Percentiles rank a stretch among this genome's conserved stretches.
Evolutionary conservation across 768 basidiomycete genomes (phyloP).

Genomic region (Cyathus striatus): DNA sequence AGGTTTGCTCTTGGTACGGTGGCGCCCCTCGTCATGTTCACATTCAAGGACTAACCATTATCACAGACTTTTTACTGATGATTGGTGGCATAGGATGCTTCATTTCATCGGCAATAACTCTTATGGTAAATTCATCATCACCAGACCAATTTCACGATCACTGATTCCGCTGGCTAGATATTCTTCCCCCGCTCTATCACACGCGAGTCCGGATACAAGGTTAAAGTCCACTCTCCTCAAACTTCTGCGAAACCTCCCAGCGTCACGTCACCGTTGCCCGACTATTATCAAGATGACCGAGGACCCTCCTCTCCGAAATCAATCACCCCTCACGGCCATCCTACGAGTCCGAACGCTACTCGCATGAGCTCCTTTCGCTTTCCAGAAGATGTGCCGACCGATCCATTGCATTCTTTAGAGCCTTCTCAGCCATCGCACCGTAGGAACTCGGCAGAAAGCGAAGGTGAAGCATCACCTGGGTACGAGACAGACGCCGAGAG

Average conservation of each 20-base stretch:
- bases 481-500: slow-evolving; percentile 34
- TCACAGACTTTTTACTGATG: slow-evolving; percentile 64
- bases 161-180: slow-evolving; percentile 34
- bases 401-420: neutral
- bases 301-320: slow-evolving; percentile 8
- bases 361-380: slow-evolving; percentile 18
- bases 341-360: slow-evolving; percentile 6
- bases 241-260: slow-evolving; percentile 19
- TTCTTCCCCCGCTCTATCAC: slow-evolving; percentile 77
- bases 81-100: slow-evolving; percentile 70
- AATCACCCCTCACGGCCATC: slow-evolving; percentile 4
- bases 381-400: slow-evolving; percentile 10
- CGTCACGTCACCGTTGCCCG: slow-evolving; percentile 19
- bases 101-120: slow-evolving; percentile 74
- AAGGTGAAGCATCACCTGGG: slow-evolving; percentile 29
- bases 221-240: slow-evolving; percentile 26
- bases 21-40: too few species aligned
- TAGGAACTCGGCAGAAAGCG: slow-evolving; percentile 19
- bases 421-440: slow-evolving; percentile 2
- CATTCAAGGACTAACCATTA: too few species aligned
- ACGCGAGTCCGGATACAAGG: slow-evolving; percentile 57
- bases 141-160: neutral
- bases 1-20: slow-evolving; percentile 60
- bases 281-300: slow-evolving; percentile 15
- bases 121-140: slow-evolving; percentile 42